Conservation (phyloP, 148 eudicot species). For the Rhododendron kiyosumense region DNA sequence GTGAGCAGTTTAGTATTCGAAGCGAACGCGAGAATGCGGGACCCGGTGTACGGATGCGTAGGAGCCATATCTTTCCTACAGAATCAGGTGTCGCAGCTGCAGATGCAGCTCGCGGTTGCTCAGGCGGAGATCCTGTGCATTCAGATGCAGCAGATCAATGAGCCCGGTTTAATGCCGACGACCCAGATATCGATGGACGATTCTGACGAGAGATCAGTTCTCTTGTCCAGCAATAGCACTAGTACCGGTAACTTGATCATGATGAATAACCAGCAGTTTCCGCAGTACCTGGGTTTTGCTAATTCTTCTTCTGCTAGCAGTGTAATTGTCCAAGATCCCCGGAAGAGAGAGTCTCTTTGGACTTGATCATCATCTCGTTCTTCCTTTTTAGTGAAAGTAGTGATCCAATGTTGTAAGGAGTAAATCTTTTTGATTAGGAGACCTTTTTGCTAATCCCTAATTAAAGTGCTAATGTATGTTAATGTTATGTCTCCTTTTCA, state of each 20-base stretch:
- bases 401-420: not conserved
- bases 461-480: constrained; percentile 1
- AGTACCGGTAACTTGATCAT: constrained; percentile 16
- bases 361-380: constrained; percentile 21
- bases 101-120: constrained; percentile 81
- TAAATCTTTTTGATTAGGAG: not conserved
- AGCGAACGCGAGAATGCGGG: constrained; percentile 73
- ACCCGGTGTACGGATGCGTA: constrained; percentile 90
- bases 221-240: constrained; percentile 19
- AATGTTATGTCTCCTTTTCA: not conserved
- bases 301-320: constrained; percentile 38
- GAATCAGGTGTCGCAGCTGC: constrained; percentile 69
- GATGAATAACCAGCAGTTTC: constrained; percentile 30
- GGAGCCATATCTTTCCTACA: constrained; percentile 85
- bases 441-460: constrained; percentile 1
- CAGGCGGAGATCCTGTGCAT: constrained; percentile 75
- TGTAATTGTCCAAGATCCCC: constrained; percentile 50
- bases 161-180: not conserved
- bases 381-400: not conserved
- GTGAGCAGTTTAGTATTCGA: constrained; percentile 87
- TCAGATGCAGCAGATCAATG: constrained; percentile 58
- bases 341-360: constrained; percentile 76
- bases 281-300: constrained; percentile 24
- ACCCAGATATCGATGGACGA: not conserved
- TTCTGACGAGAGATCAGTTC: constrained; percentile 34